These are phyloP conservation scores for Exophiala bonariae DNA, from an alignment of 2,329 filamentous ascomycete genomes.

Conservation along the genomic window DNA sequence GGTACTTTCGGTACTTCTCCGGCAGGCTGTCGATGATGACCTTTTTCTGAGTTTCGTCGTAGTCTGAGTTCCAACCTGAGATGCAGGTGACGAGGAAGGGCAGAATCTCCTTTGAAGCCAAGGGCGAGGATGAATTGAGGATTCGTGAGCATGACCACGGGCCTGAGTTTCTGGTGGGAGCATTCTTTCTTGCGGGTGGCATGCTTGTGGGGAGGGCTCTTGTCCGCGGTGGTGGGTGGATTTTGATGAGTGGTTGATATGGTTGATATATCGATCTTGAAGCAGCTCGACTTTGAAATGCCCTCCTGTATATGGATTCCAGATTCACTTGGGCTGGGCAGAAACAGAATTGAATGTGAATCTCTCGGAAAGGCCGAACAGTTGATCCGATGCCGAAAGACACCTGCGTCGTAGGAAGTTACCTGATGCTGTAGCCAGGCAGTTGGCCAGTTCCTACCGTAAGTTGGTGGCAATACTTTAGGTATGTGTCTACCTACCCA, in stretches of 20 bases:
- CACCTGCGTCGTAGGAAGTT: too few species aligned
- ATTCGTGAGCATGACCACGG: conserved; percentile 21
- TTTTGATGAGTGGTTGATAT: not conserved
- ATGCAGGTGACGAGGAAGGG: conserved; percentile 22
- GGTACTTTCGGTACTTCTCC: conserved; percentile 14
- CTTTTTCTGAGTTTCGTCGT: conserved; percentile 24
- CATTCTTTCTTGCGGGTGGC: conserved; percentile 6
- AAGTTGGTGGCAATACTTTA: too few species aligned
- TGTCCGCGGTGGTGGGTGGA: not conserved
- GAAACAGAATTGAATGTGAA: too few species aligned
- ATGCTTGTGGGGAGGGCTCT: conserved; percentile 2
- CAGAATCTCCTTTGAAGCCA: conserved; percentile 20
- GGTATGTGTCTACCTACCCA: too few species aligned
- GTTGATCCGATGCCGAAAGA: too few species aligned
- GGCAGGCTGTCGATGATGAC: conserved; percentile 23
- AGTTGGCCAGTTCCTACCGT: too few species aligned
- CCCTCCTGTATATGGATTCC: too few species aligned
- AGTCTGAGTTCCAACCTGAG: conserved; percentile 20
- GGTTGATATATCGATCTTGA: not conserved
- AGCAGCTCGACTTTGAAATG: too few species aligned
- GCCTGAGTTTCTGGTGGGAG: conserved; percentile 10
- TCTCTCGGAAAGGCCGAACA: too few species aligned
- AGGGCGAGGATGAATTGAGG: conserved; percentile 22
- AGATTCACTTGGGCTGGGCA: too few species aligned
- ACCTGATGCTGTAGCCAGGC: too few species aligned